A percentile compares a stretch with the other conserved stretches of the same genome.
Conservation (phyloP, 1,284 basidiomycete genomes). For the Stereum hirsutum region DNA sequence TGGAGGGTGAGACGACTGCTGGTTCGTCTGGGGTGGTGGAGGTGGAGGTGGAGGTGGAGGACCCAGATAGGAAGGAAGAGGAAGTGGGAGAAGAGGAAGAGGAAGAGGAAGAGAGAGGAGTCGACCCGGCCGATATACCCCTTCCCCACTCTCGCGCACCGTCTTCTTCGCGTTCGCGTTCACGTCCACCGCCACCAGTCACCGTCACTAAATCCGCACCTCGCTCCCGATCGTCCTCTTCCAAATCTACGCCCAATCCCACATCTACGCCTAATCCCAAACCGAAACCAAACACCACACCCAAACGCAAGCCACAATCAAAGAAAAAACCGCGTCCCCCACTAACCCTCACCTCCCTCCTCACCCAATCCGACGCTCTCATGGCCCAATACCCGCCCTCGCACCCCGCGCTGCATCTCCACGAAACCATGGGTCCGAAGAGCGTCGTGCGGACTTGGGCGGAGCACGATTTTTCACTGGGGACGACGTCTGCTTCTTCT, state of each 20-base stretch:
- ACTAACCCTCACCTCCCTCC: conserved; percentile 21
- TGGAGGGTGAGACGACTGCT: neutral
- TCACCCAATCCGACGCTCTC: conserved; percentile 35
- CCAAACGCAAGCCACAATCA: neutral
- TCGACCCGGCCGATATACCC: neutral
- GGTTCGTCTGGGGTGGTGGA: neutral
- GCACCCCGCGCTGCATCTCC: conserved; percentile 36
- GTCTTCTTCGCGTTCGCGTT: conserved; percentile 1
- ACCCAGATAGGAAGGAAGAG: neutral
- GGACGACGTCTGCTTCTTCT: neutral
- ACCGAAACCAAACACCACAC: neutral
- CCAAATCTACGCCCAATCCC: neutral
- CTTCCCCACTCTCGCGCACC: conserved; percentile 1
- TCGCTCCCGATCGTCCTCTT: neutral
- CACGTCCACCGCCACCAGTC: neutral
- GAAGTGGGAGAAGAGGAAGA: neutral
- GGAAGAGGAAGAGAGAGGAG: neutral
- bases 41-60: too few species aligned
- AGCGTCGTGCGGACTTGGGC: conserved; percentile 54
- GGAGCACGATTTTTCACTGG: conserved; percentile 26
- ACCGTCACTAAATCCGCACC: neutral
- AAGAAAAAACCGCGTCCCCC: conserved; percentile 7
- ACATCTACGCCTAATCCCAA: neutral
- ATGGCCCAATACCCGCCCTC: conserved; percentile 33
- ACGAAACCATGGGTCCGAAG: conserved; percentile 62